Conservation (phyloP, 2,329 filamentous ascomycete species). For the Thelonectria discophora region DNA sequence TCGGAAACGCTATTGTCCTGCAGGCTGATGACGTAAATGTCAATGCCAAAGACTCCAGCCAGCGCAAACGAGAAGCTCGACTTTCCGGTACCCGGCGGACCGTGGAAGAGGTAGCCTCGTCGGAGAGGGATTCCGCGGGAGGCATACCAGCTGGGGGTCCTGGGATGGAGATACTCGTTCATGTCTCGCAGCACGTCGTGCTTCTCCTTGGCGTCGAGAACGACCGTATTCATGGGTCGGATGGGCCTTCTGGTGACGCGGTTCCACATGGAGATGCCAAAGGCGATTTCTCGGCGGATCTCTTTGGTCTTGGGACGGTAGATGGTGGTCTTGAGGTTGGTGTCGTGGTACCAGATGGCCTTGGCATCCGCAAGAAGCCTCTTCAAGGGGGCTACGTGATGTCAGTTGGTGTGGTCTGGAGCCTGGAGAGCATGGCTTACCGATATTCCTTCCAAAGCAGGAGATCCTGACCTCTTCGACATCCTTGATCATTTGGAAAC, state of each 20-base stretch:
- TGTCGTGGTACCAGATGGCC: constrained; percentile 59
- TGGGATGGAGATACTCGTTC: constrained; percentile 79
- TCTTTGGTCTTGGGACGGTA: constrained; percentile 61
- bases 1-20: constrained; percentile 69
- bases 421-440: constrained; percentile 29
- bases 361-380: constrained; percentile 63
- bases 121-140: constrained; percentile 79
- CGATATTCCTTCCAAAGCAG: constrained; percentile 60
- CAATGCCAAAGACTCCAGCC: constrained; percentile 71
- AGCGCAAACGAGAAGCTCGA: constrained; percentile 73
- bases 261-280: constrained; percentile 60
- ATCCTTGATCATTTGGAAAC: constrained; percentile 56
- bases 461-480: constrained; percentile 63
- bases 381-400: constrained; percentile 60
- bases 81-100: constrained; percentile 79
- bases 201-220: constrained; percentile 75
- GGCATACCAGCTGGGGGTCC: constrained; percentile 76
- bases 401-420: background rate
- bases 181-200: constrained; percentile 73
- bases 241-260: constrained; percentile 70
- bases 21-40: constrained; percentile 69
- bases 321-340: constrained; percentile 66
- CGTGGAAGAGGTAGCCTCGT: constrained; percentile 80
- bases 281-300: constrained; percentile 55
- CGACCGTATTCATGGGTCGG: constrained; percentile 77